Evolutionary conservation across 805 yeast species (phyloP), one percentile per base, ranked within the genome.

Genomic region (Schwanniomyces sp.): DNA sequence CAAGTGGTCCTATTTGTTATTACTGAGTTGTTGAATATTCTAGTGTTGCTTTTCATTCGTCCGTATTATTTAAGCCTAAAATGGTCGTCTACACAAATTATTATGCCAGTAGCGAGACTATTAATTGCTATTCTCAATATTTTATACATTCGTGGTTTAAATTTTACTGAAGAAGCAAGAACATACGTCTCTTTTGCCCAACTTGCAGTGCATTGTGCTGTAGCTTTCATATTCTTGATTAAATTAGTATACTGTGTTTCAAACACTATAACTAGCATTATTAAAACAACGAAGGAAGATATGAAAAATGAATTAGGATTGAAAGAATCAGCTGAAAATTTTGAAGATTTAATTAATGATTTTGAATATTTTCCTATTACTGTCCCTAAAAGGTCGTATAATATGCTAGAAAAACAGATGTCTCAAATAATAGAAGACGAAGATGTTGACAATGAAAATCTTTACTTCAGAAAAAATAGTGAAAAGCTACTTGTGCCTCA

Each of bases 171-270:
- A 47, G 53, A 59, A 3, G 47, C 55, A 0, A 57, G 80, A 41
- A 69, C 80, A 1, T 62, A 70, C 46, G 65, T 79, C 40, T 77
- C 78, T 0, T 75, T 70, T 55, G 65, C 67, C 1, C 80, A 78
- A 46, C 56, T 76, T 21, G 28, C 66, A 7, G 58, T 79, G 7
- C 82, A 79, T 56, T 49, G 56, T 5, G 39, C 66, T 5, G 64
- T 66, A 8, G 73, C 69, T 1, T 29, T 63, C 5, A 52, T 59
- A 5, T 72, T 70, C 47, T 40, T 64, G 2, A 41, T 63, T 10
- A 62, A 70, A 41, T 59, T 66, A 51, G 28, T 64, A 2, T 63
- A 63, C 46, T 61, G 72, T 45, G 58, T 71, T 27, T 44, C 41
- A 2, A 56, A 49, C 12, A 70, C 74, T 0, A 45, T 66, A 11